These are phyloP conservation scores for Cystobasidium slooffiae DNA, from an alignment of 1,284 basidiomycete species.

Conservation along the genomic window DNA sequence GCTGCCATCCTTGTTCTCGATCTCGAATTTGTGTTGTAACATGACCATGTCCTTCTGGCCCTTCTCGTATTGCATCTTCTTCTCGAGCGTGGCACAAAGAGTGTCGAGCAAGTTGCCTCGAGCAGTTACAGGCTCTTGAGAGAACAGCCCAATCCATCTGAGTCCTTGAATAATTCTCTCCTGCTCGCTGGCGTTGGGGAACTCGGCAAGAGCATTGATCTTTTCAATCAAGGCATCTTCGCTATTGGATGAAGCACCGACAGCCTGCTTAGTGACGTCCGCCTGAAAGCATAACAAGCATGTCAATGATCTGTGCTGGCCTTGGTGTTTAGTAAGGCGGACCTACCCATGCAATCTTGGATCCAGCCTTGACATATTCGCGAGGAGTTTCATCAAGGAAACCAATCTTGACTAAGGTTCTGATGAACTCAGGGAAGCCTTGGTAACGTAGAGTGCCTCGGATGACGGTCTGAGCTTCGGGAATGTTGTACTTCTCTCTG, in stretches of 20 bases:
- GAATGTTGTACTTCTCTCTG: slow-evolving; percentile 80
- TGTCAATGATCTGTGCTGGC: slow-evolving; percentile 33
- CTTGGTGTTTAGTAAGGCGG: slow-evolving; percentile 10
- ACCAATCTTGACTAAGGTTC: slow-evolving; percentile 82
- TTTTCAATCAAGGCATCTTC: slow-evolving; percentile 73
- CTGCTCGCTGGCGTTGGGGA: slow-evolving; percentile 72
- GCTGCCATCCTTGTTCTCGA: slow-evolving; percentile 81
- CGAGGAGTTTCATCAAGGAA: slow-evolving; percentile 79
- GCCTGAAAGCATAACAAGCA: slow-evolving; percentile 53
- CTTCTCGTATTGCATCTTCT: slow-evolving; percentile 85
- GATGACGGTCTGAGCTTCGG: slow-evolving; percentile 89
- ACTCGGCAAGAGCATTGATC: slow-evolving; percentile 71
- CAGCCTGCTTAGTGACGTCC: slow-evolving; percentile 78
- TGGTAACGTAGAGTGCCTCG: slow-evolving; percentile 95
- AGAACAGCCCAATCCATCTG: slow-evolving; percentile 93
- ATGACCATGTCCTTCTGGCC: slow-evolving; percentile 96
- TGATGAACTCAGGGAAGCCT: slow-evolving; percentile 97
- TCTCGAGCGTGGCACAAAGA: slow-evolving; percentile 87
- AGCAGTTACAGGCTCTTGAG: slow-evolving; percentile 66
- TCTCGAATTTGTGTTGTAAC: slow-evolving; percentile 95
- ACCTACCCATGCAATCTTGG: slow-evolving; percentile 64
- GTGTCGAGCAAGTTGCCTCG: slow-evolving; percentile 88
- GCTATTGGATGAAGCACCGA: slow-evolving; percentile 70
- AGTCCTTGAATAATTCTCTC: slow-evolving; percentile 81
- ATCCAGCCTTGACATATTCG: slow-evolving; percentile 72